These are phyloP conservation scores for Aphanocladium album DNA, from an alignment of 2,329 filamentous ascomycete species.

Conservation along the genomic window DNA sequence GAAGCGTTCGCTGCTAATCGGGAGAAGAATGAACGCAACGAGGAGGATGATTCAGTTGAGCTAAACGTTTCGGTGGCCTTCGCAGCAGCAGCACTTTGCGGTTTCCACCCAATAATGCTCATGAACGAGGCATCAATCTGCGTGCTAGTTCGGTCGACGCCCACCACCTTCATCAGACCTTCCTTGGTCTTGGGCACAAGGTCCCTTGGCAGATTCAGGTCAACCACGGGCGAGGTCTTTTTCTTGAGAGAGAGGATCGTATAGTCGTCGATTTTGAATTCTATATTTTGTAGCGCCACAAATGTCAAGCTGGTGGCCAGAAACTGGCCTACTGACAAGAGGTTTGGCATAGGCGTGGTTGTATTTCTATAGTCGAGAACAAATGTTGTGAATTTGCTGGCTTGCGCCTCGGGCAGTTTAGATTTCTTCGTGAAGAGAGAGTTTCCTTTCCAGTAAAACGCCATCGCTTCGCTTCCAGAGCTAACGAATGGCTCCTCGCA, in stretches of 20 bases:
- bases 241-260: conserved; percentile 75
- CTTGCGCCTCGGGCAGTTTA: conserved; percentile 62
- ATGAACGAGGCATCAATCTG: conserved; percentile 91
- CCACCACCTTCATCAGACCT: conserved; percentile 77
- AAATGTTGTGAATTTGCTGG: conserved; percentile 76
- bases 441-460: conserved; percentile 99
- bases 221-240: conserved; percentile 73
- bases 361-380: conserved; percentile 89
- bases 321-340: conserved; percentile 86
- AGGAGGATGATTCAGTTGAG: conserved; percentile 52
- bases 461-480: conserved; percentile 89
- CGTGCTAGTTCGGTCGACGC: conserved; percentile 78
- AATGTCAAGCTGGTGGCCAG: conserved; percentile 93
- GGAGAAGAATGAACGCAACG: conserved; percentile 74
- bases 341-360: conserved; percentile 78
- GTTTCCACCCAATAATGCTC: conserved; percentile 81
- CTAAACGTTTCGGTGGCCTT: conserved; percentile 48
- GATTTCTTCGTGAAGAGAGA: conserved; percentile 88
- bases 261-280: conserved; percentile 87
- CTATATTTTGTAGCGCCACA: conserved; percentile 80
- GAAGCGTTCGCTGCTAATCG: conserved; percentile 59
- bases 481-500: conserved; percentile 97
- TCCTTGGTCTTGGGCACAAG: conserved; percentile 80
- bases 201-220: conserved; percentile 69
- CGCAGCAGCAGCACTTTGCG: conserved; percentile 36